Evolutionary conservation across 257 asterid genomes (phyloP), one percentile per base, ranked within the genome.

Genomic region (Solanum commersonii): DNA sequence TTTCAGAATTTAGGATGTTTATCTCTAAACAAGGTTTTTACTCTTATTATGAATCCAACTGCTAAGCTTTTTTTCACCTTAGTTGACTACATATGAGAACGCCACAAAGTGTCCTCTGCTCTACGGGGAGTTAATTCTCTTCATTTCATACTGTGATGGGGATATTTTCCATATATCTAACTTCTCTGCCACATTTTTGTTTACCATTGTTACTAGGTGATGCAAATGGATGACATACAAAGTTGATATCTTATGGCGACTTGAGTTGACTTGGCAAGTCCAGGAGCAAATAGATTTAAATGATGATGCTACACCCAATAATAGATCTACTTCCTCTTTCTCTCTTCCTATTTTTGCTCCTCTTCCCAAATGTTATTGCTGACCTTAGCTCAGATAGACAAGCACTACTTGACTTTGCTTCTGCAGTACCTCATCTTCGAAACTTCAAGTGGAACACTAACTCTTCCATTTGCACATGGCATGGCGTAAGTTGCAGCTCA

Each of bases 341-440:
- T 52, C 71, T 88, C 83, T 73, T 77, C 87, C 63, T 88, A 38
- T 90, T 83, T 87, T 79, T 92, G 35, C 74, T 79, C 29, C 85
- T 90, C 35, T 56, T 88, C 20, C 87, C 90, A 38, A 25, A 67
- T 12, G 67, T 74, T 40, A 68, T 72, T 14, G 92, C 93, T 5
- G 94, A 95, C 87, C 93, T 95, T 70, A 92, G 88, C 12, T 92
- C 97, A 14, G 98, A 95, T 89, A 88, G 86, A 88, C 92, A 92
- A 81, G 98, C 98, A 67, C 98, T 95, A 52, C 92, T 94, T 10
- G 95, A 94, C 89, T 95, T 95, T 59, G 95, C 93, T 23, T 84
- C 92, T 4, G 87, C 93, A 5, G 90, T 93, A 31, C 95, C 97
- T 22, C 97, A 93, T 86, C 91, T 87, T 38, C 91, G 94, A 77